Base-by-base conservation (phyloP, 2,329 filamentous ascomycete genomes). In the Ceratocystis cubensis region DNA sequence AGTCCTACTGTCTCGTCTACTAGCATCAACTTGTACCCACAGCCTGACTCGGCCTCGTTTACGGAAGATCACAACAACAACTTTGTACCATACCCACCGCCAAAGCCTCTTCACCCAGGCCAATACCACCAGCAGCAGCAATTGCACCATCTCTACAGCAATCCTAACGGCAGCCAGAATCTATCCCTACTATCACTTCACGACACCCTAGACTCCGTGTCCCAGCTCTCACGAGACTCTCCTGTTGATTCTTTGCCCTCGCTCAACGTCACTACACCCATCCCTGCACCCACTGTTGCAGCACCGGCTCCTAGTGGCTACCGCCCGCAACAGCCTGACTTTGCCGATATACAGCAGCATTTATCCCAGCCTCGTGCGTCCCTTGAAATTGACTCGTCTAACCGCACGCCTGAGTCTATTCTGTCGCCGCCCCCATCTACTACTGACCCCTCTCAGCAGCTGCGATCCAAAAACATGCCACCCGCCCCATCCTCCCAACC, bases 151-250 rank as follows among this genome's bases (percentile, higher is more conserved):
- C 67, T 64, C 4, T 66, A 66, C n/a, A 45, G 37, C 25, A 37
- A 33, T 13, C 65, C 61, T 33, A 67, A 68, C 22, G 45, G 53
- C 22, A 45, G 67, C 68, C 50, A 71, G 68, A 66, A 71, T 48
- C 28, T 53, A 22, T 57, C 68, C 13, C 13, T 45, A 3, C 41
- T 45, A 13, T 48, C 64, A 25, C 56, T 69, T 46, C 75, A 75
- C 46, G 76, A 76, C 66, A 85, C 84, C 71, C 75, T 82, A 33
- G 84, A 87, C 73, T 84, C 83, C 4, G 74, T 84, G 46, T 86
- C 84, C 5, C 83, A 86, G 73, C 73, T 84, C 70, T 87, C 84
- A 72, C 79, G 82, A 77, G 84, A 87, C 68, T 85, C 83, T 44
- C 80, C 80, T 45, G 73, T 79, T 53, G 82, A 84, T 69, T 67